These are phyloP conservation scores for Candida ortonii DNA, from an alignment of 805 yeast genomes.

Conservation along the genomic window DNA sequence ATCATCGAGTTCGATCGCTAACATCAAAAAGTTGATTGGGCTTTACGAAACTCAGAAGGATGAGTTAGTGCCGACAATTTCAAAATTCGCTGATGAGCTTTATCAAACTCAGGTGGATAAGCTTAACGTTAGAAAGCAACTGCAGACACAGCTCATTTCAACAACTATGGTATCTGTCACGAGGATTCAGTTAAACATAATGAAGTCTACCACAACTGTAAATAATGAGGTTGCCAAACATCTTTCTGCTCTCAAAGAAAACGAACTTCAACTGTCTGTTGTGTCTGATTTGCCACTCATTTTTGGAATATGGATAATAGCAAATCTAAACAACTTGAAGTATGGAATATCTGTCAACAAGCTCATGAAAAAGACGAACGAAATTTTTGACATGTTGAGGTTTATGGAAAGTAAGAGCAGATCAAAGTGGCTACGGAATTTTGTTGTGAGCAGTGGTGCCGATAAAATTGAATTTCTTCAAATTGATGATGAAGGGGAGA, in stretches of 20 bases:
- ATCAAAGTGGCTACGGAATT: slow-evolving; percentile 61
- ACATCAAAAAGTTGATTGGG: slow-evolving; percentile 22
- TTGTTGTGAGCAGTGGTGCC: slow-evolving; percentile 38
- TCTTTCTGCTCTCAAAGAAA: slow-evolving; percentile 30
- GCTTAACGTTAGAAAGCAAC: slow-evolving; percentile 31
- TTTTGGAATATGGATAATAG: slow-evolving; percentile 68
- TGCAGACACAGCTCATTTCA: slow-evolving; percentile 35
- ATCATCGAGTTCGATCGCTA: slow-evolving; percentile 23
- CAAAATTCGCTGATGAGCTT: slow-evolving; percentile 33
- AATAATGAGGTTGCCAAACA: slow-evolving; percentile 32
- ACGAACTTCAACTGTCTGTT: slow-evolving; percentile 31
- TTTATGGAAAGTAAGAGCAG: slow-evolving; percentile 57
- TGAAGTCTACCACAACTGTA: slow-evolving; percentile 32
- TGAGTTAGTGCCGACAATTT: slow-evolving; percentile 32
- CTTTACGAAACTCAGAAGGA: slow-evolving; percentile 22
- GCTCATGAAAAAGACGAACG: slow-evolving; percentile 43
- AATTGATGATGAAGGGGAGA: slow-evolving; percentile 20
- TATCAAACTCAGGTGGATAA: slow-evolving; percentile 37
- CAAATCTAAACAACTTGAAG: slow-evolving; percentile 54
- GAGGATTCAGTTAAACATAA: slow-evolving; percentile 36
- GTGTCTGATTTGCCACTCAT: slow-evolving; percentile 68
- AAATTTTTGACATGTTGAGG: slow-evolving; percentile 53
- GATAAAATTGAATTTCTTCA: slow-evolving; percentile 30
- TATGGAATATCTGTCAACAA: slow-evolving; percentile 47
- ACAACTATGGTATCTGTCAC: slow-evolving; percentile 35